These are phyloP conservation scores for Bertia moriformis DNA, from an alignment of 2,329 filamentous ascomycete species.

Conservation along the genomic window DNA sequence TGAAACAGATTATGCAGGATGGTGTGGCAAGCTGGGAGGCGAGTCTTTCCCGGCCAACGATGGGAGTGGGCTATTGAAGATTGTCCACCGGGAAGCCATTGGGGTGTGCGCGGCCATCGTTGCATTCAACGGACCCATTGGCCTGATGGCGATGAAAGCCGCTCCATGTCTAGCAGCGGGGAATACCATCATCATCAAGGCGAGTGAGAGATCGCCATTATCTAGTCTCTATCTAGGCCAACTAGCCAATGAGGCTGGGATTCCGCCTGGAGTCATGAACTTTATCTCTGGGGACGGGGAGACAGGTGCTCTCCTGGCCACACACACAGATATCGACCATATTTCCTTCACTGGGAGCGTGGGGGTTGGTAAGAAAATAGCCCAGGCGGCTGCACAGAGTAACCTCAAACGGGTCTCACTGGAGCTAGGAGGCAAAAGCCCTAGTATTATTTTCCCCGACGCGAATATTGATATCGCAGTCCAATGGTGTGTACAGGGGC, in stretches of 20 bases:
- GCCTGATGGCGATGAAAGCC: constrained; percentile 20
- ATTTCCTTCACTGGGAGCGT: constrained; percentile 62
- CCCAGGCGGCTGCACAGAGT: constrained; percentile 41
- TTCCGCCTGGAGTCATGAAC: constrained; percentile 26
- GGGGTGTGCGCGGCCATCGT: constrained; percentile 17
- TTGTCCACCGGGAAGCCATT: no score
- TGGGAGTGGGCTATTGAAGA: no score
- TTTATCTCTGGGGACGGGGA: constrained; percentile 14
- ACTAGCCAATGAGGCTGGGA: constrained; percentile 22
- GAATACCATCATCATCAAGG: constrained; percentile 27
- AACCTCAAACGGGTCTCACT: constrained; percentile 60
- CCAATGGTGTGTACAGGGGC: constrained; percentile 16
- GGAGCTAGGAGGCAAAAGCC: constrained; percentile 58
- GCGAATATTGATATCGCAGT: constrained; percentile 47
- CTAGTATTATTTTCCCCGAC: constrained; percentile 50
- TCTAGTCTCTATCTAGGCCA: constrained; percentile 16
- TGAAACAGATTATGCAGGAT: no score
- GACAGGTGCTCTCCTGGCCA: constrained; percentile 21
- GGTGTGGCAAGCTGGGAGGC: constrained; percentile 22
- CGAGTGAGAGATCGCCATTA: constrained; percentile 26
- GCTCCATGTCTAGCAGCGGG: constrained; percentile 26
- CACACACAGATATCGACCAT: constrained; percentile 44
- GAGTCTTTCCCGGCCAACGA: constrained; percentile 22
- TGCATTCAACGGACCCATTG: constrained; percentile 24
- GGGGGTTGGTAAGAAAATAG: constrained; percentile 49